Percentiles rank a stretch among this genome's conserved stretches.
Evolutionary conservation across 2,329 filamentous ascomycete genomes (phyloP).

Genomic region (Fusarium austroafricanum): DNA sequence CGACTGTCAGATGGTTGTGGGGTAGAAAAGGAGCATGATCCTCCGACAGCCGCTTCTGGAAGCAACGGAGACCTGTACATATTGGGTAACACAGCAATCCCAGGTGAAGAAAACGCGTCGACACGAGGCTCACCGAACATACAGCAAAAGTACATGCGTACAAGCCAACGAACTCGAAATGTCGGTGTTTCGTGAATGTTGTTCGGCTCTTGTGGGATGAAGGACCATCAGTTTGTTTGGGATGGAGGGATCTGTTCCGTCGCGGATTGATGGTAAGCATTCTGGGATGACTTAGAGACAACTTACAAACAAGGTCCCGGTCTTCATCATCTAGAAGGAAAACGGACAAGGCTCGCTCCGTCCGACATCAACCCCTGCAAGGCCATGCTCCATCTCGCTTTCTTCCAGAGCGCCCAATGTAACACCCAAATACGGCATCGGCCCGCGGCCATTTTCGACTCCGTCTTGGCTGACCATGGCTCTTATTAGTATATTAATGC

Average conservation of each 20-base stretch:
- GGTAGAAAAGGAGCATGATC: not conserved
- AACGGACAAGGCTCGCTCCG: not conserved
- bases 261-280: not conserved
- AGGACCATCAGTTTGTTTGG: not conserved
- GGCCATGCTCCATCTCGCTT: not conserved
- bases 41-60: slow-evolving; percentile 8
- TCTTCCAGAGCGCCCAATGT: not conserved
- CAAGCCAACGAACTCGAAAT: not conserved
- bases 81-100: not conserved
- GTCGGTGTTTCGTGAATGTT: not conserved
- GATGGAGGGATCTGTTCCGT: not conserved
- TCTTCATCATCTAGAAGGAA: not conserved
- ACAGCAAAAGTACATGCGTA: fast-evolving
- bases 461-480: not conserved
- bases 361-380: not conserved
- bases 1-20: not conserved
- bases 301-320: not conserved
- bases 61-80: not conserved
- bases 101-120: fast-evolving
- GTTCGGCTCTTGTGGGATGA: not conserved
- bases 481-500: not conserved
- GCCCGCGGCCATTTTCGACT: not conserved
- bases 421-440: not conserved
- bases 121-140: not conserved
- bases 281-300: not conserved